Conservation (phyloP, 129 eudicot genomes). For the Helianthus annuus region DNA sequence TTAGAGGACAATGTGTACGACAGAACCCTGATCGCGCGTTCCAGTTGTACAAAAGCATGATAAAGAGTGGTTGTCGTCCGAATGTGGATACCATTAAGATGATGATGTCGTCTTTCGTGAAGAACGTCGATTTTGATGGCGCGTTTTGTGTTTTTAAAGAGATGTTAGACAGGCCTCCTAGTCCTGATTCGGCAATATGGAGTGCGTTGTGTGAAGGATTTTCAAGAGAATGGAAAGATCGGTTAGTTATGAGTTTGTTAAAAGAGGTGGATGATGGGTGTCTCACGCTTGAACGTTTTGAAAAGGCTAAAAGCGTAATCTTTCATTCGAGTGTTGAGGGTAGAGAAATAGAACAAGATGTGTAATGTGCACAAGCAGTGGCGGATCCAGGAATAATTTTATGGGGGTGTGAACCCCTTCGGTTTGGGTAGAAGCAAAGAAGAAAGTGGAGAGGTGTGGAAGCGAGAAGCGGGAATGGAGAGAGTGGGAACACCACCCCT, state of each 20-base stretch:
- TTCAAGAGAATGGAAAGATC: conserved; percentile 49
- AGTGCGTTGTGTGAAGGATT: conserved; percentile 55
- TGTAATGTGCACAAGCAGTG: background rate
- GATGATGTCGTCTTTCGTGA: conserved; percentile 52
- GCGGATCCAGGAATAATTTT: too few species aligned
- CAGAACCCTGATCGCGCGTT: conserved; percentile 69
- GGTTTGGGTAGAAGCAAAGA: too few species aligned
- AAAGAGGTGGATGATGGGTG: conserved; percentile 50
- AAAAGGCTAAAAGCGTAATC: conserved; percentile 26
- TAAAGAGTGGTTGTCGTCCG: conserved; percentile 70
- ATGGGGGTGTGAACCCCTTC: too few species aligned
- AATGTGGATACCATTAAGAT: conserved; percentile 51
- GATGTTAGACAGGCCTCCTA: conserved; percentile 55
- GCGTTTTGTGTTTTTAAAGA: conserved; percentile 53
- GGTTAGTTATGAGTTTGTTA: conserved; percentile 41
- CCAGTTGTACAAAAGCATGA: conserved; percentile 71
- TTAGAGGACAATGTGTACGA: conserved; percentile 67
- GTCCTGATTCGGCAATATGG: conserved; percentile 52
- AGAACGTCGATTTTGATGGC: conserved; percentile 70
- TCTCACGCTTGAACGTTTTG: conserved; percentile 37
- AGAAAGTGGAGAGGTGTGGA: too few species aligned
- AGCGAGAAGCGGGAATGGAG: too few species aligned
- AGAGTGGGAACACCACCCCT: too few species aligned
- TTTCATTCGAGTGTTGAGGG: conserved; percentile 10
- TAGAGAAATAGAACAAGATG: conserved; percentile 13